Evolutionary conservation across 176 grass and related monocot species (phyloP).

Genomic region (Zoysia japonica): DNA sequence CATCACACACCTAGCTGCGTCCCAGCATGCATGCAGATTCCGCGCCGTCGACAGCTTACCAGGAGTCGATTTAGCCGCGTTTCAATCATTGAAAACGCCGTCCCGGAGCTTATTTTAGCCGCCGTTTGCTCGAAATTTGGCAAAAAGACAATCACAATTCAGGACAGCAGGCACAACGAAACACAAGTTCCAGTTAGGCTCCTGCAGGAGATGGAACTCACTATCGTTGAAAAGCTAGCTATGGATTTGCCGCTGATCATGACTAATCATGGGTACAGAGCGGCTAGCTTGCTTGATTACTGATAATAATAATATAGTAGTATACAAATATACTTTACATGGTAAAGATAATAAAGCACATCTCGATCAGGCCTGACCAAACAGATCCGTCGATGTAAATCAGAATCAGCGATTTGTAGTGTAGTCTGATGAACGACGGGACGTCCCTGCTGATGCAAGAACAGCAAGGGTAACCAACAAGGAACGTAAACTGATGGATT

Average conservation of each 20-base stretch:
- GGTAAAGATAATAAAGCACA: background rate
- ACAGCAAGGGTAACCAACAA: background rate
- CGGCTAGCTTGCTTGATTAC: constrained; percentile 10
- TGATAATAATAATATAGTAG: background rate
- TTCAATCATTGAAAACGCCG: constrained; percentile 39
- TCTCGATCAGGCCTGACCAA: background rate
- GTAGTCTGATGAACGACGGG: background rate
- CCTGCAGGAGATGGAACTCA: background rate
- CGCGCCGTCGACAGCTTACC: background rate
- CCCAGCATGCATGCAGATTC: background rate
- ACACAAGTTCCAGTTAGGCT: constrained; percentile 29
- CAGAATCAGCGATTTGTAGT: background rate
- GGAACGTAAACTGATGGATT: too few species aligned
- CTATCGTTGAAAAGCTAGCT: constrained; percentile 21
- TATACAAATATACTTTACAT: background rate
- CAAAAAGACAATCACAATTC: background rate
- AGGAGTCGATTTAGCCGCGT: constrained; percentile 17
- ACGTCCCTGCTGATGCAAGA: constrained; percentile 19
- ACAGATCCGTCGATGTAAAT: background rate
- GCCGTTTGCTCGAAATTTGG: constrained; percentile 36
- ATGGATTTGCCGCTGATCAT: constrained; percentile 27
- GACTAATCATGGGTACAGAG: constrained; percentile 6
- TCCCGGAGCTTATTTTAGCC: background rate
- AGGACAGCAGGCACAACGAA: constrained; percentile 11
- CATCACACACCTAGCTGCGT: background rate